Conservation (phyloP, 768 basidiomycete genomes). For the Leccinum rimulosum region DNA sequence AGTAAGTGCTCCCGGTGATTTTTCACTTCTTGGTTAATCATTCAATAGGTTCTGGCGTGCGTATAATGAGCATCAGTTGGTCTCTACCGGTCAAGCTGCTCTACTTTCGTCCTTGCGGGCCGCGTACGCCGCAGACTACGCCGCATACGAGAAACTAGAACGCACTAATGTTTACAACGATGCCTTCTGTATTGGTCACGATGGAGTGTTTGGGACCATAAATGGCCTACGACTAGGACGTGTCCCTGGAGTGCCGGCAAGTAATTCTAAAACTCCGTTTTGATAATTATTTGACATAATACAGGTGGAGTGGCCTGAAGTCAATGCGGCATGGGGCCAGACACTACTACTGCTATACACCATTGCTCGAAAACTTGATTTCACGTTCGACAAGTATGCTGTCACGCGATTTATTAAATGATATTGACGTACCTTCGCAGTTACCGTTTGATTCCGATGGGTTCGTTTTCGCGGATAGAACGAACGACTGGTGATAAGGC, state of each 20-base stretch:
- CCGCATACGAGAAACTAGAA: conserved; percentile 79
- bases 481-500: conserved; percentile 77
- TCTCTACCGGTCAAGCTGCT: conserved; percentile 61
- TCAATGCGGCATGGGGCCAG: conserved; percentile 98
- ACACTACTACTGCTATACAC: conserved; percentile 89
- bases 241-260: conserved; percentile 76
- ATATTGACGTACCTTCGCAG: conserved; percentile 39
- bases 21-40: conserved; percentile 4
- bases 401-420: neutral
- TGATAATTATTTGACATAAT: conserved; percentile 10
- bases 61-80: conserved; percentile 70
- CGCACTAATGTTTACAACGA: conserved; percentile 95
- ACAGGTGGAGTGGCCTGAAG: conserved; percentile 96
- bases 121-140: conserved; percentile 75
- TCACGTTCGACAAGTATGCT: conserved; percentile 78
- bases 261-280: conserved; percentile 24
- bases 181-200: conserved; percentile 92
- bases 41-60: conserved; percentile 72
- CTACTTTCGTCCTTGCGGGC: conserved; percentile 72
- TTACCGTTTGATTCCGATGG: conserved; percentile 90
- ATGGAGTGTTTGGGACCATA: conserved; percentile 96
- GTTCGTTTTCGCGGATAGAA: conserved; percentile 92
- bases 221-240: conserved; percentile 92
- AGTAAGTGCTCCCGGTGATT: conserved; percentile 48
- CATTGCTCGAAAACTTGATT: conserved; percentile 88